Percentiles rank a stretch among this genome's conserved stretches.
Evolutionary conservation across 2,329 filamentous ascomycete genomes (phyloP).

Genomic region (Ophiostoma piceae): DNA sequence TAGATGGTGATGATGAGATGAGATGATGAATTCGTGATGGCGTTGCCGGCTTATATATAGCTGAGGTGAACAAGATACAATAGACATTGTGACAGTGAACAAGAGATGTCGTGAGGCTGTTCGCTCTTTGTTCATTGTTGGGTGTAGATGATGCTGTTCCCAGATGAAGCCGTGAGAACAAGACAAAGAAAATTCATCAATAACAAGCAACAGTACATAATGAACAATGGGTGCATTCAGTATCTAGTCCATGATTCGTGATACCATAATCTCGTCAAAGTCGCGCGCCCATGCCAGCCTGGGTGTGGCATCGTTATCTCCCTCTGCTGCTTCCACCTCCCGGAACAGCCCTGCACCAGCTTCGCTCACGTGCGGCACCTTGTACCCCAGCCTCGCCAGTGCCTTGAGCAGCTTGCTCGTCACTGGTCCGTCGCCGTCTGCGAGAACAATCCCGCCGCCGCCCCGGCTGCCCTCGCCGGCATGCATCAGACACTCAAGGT

Average conservation of each 20-base stretch:
- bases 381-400: constrained; percentile 37
- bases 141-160: neutral
- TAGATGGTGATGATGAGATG: neutral
- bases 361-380: constrained; percentile 37
- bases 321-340: neutral
- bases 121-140: neutral
- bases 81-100: neutral
- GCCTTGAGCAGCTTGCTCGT: constrained; percentile 35
- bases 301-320: neutral
- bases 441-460: constrained; percentile 44
- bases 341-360: constrained; percentile 12
- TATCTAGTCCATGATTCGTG: constrained; percentile 18
- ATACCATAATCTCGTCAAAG: constrained; percentile 40
- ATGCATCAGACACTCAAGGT: constrained; percentile 48
- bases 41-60: neutral
- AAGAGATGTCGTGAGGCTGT: neutral
- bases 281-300: constrained; percentile 41
- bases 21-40: neutral
- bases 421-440: constrained; percentile 29
- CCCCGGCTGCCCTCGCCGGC: constrained; percentile 27
- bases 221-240: neutral
- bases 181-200: neutral
- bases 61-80: neutral
- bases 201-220: neutral
- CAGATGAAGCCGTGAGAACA: too few relatives aligned